phyloP scores from a whole-genome alignment of 371 early-diverging fungal species.

The Fennellomyces sp. region DNA sequence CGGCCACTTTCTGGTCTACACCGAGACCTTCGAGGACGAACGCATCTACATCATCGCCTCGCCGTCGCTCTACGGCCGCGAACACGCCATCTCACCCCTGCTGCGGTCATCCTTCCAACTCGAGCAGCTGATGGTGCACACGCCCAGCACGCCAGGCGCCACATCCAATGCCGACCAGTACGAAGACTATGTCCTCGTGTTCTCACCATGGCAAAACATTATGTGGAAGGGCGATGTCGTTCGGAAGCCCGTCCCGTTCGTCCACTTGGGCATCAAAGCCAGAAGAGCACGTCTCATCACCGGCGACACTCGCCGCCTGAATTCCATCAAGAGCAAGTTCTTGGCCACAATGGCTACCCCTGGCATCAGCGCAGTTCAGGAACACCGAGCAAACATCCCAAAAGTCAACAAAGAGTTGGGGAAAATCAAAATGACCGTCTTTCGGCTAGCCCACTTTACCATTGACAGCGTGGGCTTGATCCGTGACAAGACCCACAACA shows the following conservation, averaged over 20 bases:
- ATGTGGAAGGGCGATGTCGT: slow-evolving; percentile 61
- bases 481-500: slow-evolving; percentile 51
- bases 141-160: slow-evolving; percentile 16
- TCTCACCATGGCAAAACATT: slow-evolving; percentile 61
- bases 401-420: slow-evolving; percentile 59
- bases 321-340: slow-evolving; percentile 51
- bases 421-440: slow-evolving; percentile 60
- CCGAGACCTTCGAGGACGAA: slow-evolving; percentile 63
- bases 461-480: slow-evolving; percentile 58
- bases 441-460: slow-evolving; percentile 56
- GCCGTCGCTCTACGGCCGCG: slow-evolving; percentile 39
- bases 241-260: slow-evolving; percentile 37
- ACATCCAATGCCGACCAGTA: slow-evolving; percentile 7
- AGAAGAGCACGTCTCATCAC: slow-evolving; percentile 72
- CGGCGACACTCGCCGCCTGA: slow-evolving; percentile 42
- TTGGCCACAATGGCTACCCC: slow-evolving; percentile 22
- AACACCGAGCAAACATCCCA: slow-evolving; percentile 62
- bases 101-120: slow-evolving; percentile 32
- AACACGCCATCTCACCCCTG: slow-evolving; percentile 30
- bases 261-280: slow-evolving; percentile 60
- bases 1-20: slow-evolving; percentile 71
- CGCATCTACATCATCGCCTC: slow-evolving; percentile 68
- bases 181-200: slow-evolving; percentile 55
- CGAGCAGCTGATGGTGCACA: slow-evolving; percentile 15
- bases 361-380: slow-evolving; percentile 59